Evolutionary conservation across 495 filamentous ascomycete genomes (phyloP), one percentile per base, ranked within the genome.

Genomic region (Aspergillus steynii): DNA sequence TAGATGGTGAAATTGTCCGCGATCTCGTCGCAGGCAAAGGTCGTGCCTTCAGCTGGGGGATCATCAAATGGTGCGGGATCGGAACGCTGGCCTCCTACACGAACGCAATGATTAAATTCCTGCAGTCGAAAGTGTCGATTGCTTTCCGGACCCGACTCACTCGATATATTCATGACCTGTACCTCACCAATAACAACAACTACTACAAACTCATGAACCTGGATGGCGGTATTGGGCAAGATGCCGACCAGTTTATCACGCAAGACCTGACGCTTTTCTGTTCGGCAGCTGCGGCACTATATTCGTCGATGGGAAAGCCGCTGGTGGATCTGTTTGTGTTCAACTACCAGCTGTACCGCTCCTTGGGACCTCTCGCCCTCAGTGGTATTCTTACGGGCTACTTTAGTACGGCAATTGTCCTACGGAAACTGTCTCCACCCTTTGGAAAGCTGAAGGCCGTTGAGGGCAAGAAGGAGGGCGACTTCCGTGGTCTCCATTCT

Each of bases 51-150:
- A 78, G 92, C 27, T 91, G 88, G 88, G 96, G 96, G 27, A 87
- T 99, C 57, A 68, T 88, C 53, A 97, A 97, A 74, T 92, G 89
- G 88, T 83, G 86, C 61, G 86, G 86, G 27, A 85, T 91, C 50
- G 85, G 85, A 49, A 83, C 80, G 49, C 84, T 96, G 64, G 91
- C 90, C 20, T 93, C 91, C 1, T 96, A 96, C 70, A 96, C 91
- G 45, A 97, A 97, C 71, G 91, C 92, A 45, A 94, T 92, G 88
- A 98, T 99, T 76, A 97, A 97, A 75, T 99, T 93, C 75, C 84
- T 99, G 56, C 94, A 99, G 71, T 91, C 91, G 53, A 99, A 99
- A 80, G 91, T 98, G 52, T 96, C 93, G 14, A 99, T 99, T 59
- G 92, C 96, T 50, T 99, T 99, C 83, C 90, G 96, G 42, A 99